Conservation (phyloP, 352 stramenopile species). For the Phytophthora pinifolia region DNA sequence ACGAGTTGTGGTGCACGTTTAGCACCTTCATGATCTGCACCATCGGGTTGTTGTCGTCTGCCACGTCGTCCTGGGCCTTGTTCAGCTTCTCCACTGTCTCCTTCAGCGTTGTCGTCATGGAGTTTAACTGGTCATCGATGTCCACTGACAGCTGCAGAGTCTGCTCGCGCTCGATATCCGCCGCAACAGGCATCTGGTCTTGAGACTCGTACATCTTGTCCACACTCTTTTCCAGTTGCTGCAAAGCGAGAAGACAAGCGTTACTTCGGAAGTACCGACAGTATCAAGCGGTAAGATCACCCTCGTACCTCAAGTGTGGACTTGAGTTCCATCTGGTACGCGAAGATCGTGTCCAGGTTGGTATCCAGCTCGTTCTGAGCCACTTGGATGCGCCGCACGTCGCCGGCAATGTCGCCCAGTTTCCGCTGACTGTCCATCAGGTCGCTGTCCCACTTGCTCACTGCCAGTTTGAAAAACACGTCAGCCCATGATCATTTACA, state of each 20-base stretch:
- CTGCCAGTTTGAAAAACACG: conserved; percentile 28
- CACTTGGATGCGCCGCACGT: conserved; percentile 84
- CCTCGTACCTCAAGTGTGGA: conserved; percentile 76
- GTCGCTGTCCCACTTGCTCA: conserved; percentile 85
- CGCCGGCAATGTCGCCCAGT: conserved; percentile 78
- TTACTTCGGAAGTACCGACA: not conserved
- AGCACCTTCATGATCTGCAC: conserved; percentile 91
- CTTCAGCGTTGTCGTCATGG: conserved; percentile 86
- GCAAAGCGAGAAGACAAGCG: not conserved
- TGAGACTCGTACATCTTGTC: conserved; percentile 90
- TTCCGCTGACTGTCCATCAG: conserved; percentile 87
- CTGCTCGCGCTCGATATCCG: conserved; percentile 86
- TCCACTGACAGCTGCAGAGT: conserved; percentile 86
- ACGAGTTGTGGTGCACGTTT: conserved; percentile 89
- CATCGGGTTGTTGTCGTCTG: conserved; percentile 76
- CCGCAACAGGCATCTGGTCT: conserved; percentile 81
- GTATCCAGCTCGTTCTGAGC: conserved; percentile 85
- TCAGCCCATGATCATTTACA: not conserved
- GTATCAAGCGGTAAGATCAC: not conserved
- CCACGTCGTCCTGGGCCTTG: conserved; percentile 70
- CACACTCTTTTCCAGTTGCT: conserved; percentile 88
- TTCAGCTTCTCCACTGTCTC: conserved; percentile 88
- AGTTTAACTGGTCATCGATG: conserved; percentile 86
- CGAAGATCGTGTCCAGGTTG: conserved; percentile 88
- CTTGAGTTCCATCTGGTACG: conserved; percentile 89